Evolutionary conservation across 352 stramenopile species (phyloP).

Genomic region (Phytophthora vignae): DNA sequence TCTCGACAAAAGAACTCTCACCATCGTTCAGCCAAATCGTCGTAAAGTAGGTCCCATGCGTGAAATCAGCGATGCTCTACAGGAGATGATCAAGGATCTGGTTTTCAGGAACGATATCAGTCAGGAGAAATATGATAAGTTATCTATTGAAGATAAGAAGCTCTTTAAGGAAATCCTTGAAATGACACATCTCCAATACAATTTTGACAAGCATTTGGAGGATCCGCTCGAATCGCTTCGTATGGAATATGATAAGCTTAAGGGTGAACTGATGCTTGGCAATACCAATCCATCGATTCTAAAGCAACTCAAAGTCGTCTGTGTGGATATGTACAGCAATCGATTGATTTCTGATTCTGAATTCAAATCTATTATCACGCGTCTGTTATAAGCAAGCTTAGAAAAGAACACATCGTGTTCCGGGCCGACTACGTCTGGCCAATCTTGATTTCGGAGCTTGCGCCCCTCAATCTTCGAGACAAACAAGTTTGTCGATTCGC

Average conservation of each 20-base stretch:
- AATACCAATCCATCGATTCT: conserved; percentile 17
- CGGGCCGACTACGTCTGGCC: too few species aligned
- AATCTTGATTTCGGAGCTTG: too few species aligned
- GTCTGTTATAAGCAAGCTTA: conserved; percentile 13
- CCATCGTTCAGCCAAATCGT: conserved; percentile 21
- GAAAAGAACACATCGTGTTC: too few species aligned
- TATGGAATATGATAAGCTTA: conserved; percentile 18
- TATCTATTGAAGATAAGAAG: conserved; percentile 19
- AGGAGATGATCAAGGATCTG: conserved; percentile 12
- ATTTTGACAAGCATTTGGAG: conserved; percentile 3
- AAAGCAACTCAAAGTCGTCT: conserved; percentile 10
- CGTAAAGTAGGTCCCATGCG: conserved; percentile 15
- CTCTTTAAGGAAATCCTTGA: conserved; percentile 13
- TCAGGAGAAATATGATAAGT: conserved; percentile 18
- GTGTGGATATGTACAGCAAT: conserved; percentile 27
- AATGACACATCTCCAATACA: conserved; percentile 11
- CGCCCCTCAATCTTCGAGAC: too few species aligned
- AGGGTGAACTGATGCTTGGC: conserved; percentile 13
- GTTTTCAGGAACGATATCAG: conserved; percentile 8
- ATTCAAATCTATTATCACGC: conserved; percentile 23
- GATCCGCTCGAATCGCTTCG: conserved; percentile 8
- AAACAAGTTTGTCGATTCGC: too few species aligned
- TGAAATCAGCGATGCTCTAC: conserved; percentile 5
- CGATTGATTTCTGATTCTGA: conserved; percentile 16
- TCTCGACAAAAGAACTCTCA: conserved; percentile 5